Percentiles rank a stretch among this genome's conserved stretches.
These are phyloP conservation scores for Pseudopyricularia cyperi DNA, from an alignment of 2,329 filamentous ascomycete genomes.

Conservation along the genomic window DNA sequence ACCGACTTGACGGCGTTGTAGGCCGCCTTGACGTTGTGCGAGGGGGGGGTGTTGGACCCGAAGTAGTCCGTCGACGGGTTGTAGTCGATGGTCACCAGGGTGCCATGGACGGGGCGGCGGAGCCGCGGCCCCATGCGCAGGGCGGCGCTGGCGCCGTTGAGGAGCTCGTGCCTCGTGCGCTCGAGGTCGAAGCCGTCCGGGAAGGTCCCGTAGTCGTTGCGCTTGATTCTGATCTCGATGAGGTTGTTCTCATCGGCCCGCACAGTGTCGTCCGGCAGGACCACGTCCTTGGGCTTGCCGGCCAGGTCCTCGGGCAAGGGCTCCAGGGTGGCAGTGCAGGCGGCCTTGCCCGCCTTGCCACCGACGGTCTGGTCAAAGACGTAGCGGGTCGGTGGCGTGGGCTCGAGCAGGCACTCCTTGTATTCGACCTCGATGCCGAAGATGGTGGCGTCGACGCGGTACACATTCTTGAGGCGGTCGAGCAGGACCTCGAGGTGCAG, in stretches of 20 bases:
- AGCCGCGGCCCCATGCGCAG: conserved; percentile 74
- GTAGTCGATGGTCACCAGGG: conserved; percentile 56
- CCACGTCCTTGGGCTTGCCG: background rate
- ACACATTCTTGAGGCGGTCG: conserved; percentile 75
- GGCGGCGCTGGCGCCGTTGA: conserved; percentile 72
- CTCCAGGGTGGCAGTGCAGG: conserved; percentile 55
- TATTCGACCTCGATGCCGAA: conserved; percentile 93
- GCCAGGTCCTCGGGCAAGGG: conserved; percentile 28
- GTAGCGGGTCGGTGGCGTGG: conserved; percentile 42
- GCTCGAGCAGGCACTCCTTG: conserved; percentile 60
- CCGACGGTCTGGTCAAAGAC: conserved; percentile 70
- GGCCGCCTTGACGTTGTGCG: conserved; percentile 53
- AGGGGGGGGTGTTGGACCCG: conserved; percentile 49
- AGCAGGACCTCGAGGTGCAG: conserved; percentile 88
- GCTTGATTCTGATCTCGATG: conserved; percentile 38
- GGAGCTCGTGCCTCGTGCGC: conserved; percentile 44
- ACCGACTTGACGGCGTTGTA: conserved; percentile 52
- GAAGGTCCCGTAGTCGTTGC: conserved; percentile 31
- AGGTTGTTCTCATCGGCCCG: conserved; percentile 56
- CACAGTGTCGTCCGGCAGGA: background rate
- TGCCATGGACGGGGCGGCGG: conserved; percentile 67
- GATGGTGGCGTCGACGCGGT: conserved; percentile 78
- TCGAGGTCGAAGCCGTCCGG: conserved; percentile 32
- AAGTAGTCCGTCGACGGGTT: conserved; percentile 53
- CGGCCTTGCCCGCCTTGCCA: conserved; percentile 65